Conservation (phyloP, 352 stramenopile genomes). For the Globisporangium cylindrosporum region DNA sequence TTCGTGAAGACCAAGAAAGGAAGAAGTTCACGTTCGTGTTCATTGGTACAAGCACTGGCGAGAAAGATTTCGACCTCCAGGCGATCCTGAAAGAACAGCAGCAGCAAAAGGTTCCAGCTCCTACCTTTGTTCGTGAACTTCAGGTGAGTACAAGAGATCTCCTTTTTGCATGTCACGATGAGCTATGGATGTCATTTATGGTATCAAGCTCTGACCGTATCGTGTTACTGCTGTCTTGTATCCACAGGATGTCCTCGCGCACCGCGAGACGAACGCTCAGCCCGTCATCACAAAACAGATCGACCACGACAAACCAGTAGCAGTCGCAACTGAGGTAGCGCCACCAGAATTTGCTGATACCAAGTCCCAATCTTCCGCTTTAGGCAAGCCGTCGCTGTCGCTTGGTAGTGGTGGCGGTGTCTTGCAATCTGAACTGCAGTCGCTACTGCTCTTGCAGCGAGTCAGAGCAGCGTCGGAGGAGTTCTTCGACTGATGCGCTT, state of each 20-base stretch:
- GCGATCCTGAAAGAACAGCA: conserved; percentile 39
- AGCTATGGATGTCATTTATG: background rate
- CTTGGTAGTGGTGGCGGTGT: background rate
- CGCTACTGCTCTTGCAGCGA: conserved; percentile 15
- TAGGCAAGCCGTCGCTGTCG: background rate
- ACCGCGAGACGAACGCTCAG: conserved; percentile 28
- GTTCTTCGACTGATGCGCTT: conserved; percentile 2
- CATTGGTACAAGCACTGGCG: conserved; percentile 69
- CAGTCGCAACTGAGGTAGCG: background rate
- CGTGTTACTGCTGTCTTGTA: background rate
- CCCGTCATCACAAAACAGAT: conserved; percentile 41
- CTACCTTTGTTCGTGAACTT: conserved; percentile 50
- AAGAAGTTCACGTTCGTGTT: conserved; percentile 46
- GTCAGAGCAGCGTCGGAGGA: conserved; percentile 5
- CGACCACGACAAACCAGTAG: conserved; percentile 24
- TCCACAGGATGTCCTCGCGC: conserved; percentile 42
- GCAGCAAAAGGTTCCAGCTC: conserved; percentile 13
- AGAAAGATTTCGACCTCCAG: conserved; percentile 60
- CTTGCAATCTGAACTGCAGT: conserved; percentile 12
- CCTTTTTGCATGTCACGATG: background rate
- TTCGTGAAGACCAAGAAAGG: background rate
- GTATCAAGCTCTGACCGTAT: background rate
- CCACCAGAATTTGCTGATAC: background rate
- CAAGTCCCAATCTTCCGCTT: background rate
- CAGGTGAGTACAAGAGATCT: conserved; percentile 10